phyloP scores from a whole-genome alignment of 257 asterid genomes.

The Ilex aquifolium region DNA sequence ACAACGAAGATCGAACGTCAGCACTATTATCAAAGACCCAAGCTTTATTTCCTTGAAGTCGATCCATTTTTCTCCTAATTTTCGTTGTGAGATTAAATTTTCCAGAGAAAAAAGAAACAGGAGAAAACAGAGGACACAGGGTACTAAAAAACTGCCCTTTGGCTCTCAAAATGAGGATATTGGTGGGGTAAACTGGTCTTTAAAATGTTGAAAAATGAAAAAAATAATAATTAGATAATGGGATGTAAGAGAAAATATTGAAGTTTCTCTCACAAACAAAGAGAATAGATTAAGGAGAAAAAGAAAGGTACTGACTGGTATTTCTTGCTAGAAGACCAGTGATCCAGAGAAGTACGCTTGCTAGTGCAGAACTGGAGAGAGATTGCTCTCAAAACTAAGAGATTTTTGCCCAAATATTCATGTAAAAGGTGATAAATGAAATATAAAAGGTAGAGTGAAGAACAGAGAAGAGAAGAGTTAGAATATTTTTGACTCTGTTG shows the following conservation, averaged over 20 bases:
- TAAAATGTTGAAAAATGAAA: neutral
- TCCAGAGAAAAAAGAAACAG: neutral
- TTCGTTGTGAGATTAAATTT: neutral
- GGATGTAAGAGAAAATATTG: neutral
- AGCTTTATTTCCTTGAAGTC: conserved; percentile 23
- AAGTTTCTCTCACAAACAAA: no score
- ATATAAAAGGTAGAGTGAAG: conserved; percentile 12
- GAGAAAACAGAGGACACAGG: conserved; percentile 20
- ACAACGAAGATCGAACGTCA: conserved; percentile 44
- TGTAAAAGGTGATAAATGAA: neutral
- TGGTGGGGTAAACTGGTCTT: neutral
- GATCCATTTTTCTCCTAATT: conserved; percentile 29
- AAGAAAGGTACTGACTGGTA: neutral
- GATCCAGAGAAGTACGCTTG: neutral
- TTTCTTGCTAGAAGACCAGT: neutral
- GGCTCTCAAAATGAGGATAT: conserved; percentile 6
- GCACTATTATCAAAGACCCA: conserved; percentile 23
- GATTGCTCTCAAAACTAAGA: neutral
- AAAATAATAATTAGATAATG: neutral
- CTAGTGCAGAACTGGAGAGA: neutral
- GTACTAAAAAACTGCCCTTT: conserved; percentile 23
- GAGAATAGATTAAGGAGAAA: no score
- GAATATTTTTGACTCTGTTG: neutral
- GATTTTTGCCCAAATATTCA: neutral
- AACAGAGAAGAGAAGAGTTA: conserved; percentile 5